phyloP scores from a whole-genome alignment of 495 filamentous ascomycete species.

The Penicillium cinerascens region DNA sequence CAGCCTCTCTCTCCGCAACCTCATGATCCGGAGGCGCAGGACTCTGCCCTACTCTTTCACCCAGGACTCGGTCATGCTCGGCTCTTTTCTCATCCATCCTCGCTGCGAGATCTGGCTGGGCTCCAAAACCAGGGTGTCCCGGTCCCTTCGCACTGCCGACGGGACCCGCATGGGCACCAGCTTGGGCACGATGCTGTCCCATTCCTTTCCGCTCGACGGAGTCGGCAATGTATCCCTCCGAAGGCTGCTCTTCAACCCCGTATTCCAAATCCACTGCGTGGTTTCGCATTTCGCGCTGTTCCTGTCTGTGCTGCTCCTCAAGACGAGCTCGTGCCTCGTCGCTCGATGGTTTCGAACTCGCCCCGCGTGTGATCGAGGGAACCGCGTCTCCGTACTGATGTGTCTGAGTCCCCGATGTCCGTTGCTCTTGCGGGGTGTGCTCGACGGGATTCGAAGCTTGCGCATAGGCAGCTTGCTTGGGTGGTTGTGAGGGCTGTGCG shows the following conservation, averaged over 20 bases:
- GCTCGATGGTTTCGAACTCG: slow-evolving; percentile 36
- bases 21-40: slow-evolving; percentile 18
- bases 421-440: slow-evolving; percentile 47
- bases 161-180: slow-evolving; percentile 35
- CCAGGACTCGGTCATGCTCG: slow-evolving; percentile 43
- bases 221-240: slow-evolving; percentile 53
- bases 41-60: slow-evolving; percentile 26
- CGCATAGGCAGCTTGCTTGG: slow-evolving; percentile 49
- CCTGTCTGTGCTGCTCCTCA: slow-evolving; percentile 9
- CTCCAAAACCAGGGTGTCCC: slow-evolving; percentile 33
- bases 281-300: slow-evolving; percentile 15
- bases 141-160: slow-evolving; percentile 28
- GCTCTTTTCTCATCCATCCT: slow-evolving; percentile 45
- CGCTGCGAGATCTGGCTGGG: slow-evolving; percentile 33
- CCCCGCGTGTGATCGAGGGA: slow-evolving; percentile 37
- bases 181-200: slow-evolving; percentile 36
- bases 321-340: slow-evolving; percentile 29
- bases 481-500: slow-evolving; percentile 43
- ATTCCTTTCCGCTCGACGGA: slow-evolving; percentile 40
- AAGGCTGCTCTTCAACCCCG: slow-evolving; percentile 53
- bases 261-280: slow-evolving; percentile 42
- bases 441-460: slow-evolving; percentile 48
- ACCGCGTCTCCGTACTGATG: slow-evolving; percentile 29
- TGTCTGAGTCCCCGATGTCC: slow-evolving; percentile 24
- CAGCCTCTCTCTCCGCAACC: slow-evolving; percentile 26